A percentile compares a stretch with the other conserved stretches of the same genome.
Evolutionary conservation across 2,329 filamentous ascomycete species (phyloP).

Genomic region (Monilinia fructigena): DNA sequence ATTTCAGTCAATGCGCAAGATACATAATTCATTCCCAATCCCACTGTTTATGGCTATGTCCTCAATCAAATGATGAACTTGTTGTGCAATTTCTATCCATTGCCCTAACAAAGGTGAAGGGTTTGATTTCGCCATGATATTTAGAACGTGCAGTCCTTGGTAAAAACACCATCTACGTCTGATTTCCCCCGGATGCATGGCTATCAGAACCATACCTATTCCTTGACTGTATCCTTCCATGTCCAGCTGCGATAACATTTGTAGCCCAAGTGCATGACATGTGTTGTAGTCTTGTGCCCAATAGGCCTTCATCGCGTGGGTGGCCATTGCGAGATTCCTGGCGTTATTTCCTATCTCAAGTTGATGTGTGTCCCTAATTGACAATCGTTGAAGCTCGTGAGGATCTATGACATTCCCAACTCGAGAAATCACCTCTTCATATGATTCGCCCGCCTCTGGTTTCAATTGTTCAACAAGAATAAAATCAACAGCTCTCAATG

Average conservation of each 20-base stretch:
- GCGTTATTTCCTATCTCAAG: neutral
- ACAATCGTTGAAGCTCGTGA: neutral
- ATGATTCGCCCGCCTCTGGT: neutral
- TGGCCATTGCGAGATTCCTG: neutral
- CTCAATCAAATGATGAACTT: neutral
- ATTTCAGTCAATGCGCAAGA: neutral
- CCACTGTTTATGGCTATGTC: neutral
- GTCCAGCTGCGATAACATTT: neutral
- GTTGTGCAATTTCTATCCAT: neutral
- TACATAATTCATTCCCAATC: neutral
- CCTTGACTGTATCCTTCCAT: constrained; percentile 13
- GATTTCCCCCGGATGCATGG: constrained; percentile 3
- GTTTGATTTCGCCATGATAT: neutral
- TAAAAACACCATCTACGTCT: constrained; percentile 11
- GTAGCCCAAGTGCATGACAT: neutral
- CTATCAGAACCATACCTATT: constrained; percentile 1
- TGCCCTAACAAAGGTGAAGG: neutral
- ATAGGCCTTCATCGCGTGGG: neutral
- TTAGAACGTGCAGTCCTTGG: constrained; percentile 2
- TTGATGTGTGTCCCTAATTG: neutral
- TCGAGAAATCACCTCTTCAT: neutral
- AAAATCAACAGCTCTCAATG: neutral
- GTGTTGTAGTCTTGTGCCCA: neutral
- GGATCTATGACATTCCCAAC: neutral
- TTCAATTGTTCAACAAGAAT: neutral